Conservation (phyloP, 352 stramenopile genomes). For the Pythium myriotylum region DNA sequence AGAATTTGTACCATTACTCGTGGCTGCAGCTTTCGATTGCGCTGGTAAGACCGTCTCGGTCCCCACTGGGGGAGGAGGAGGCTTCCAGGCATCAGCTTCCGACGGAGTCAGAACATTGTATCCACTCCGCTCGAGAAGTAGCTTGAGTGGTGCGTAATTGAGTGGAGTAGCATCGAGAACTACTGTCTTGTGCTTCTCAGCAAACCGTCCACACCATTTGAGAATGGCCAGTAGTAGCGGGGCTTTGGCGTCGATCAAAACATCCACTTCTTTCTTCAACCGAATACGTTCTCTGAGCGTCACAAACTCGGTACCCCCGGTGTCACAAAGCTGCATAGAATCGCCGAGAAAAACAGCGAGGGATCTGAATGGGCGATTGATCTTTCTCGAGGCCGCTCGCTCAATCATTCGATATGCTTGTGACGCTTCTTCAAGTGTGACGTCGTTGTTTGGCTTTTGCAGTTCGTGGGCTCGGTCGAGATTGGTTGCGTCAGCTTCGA, state of each 20-base stretch:
- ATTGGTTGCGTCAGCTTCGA: slow-evolving; percentile 61
- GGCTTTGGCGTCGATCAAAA: slow-evolving; percentile 70
- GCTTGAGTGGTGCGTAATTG: slow-evolving; percentile 47
- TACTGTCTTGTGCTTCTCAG: slow-evolving; percentile 52
- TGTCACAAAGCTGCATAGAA: slow-evolving; percentile 53
- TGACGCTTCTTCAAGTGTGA: slow-evolving; percentile 65
- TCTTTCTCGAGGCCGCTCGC: slow-evolving; percentile 38
- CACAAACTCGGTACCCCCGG: slow-evolving; percentile 50
- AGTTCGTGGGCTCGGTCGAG: slow-evolving; percentile 57
- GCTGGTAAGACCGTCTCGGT: neutral
- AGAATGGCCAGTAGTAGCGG: slow-evolving; percentile 54
- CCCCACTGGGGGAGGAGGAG: neutral
- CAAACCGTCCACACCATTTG: slow-evolving; percentile 59
- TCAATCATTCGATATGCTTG: slow-evolving; percentile 68
- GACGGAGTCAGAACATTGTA: slow-evolving; percentile 53
- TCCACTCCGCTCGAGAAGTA: slow-evolving; percentile 44
- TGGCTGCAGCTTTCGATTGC: neutral
- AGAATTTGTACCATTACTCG: too few relatives aligned
- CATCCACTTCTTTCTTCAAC: slow-evolving; percentile 66
- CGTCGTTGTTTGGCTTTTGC: slow-evolving; percentile 36
- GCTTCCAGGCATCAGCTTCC: slow-evolving; percentile 32
- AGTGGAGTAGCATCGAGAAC: slow-evolving; percentile 60
- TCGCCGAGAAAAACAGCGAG: slow-evolving; percentile 63
- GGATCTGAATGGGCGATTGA: slow-evolving; percentile 56
- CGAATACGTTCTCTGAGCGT: slow-evolving; percentile 49